Conservation (phyloP, 305 asterid species). For the Solanum aculeatissimum region DNA sequence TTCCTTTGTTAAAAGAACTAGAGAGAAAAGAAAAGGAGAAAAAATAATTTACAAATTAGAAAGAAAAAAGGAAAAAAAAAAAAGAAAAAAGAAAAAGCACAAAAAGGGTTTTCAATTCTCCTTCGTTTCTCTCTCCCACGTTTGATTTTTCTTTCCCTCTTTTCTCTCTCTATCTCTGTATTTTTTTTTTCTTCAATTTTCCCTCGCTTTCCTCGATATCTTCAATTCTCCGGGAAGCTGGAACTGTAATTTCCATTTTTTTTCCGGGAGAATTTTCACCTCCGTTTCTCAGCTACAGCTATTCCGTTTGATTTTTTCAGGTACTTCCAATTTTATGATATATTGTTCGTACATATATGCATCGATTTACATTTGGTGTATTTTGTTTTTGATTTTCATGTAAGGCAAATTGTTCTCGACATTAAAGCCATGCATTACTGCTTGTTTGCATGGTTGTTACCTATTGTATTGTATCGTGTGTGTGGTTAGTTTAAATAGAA, state of each 20-base stretch:
- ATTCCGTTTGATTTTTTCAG: background rate
- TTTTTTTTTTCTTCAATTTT: background rate
- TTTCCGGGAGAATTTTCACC: background rate
- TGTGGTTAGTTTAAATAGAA: background rate
- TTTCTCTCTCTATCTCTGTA: background rate
- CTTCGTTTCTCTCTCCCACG: background rate
- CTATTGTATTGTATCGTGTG: background rate
- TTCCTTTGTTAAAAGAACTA: background rate
- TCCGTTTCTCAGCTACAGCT: background rate
- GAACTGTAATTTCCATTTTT: background rate
- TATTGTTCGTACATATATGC: background rate
- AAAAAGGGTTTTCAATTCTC: background rate
- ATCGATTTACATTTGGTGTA: background rate
- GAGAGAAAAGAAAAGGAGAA: background rate
- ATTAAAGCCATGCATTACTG: background rate
- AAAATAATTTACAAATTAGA: background rate
- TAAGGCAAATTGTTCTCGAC: background rate
- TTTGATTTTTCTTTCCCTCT: background rate
- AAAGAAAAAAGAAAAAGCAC: no score
- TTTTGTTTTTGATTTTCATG: background rate
- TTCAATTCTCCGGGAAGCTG: background rate
- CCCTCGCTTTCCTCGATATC: background rate
- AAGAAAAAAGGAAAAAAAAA: no score
- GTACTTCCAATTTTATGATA: background rate
- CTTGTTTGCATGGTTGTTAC: no score